Conservation (phyloP, 2,329 filamentous ascomycete genomes). For the Colletotrichum musae region DNA sequence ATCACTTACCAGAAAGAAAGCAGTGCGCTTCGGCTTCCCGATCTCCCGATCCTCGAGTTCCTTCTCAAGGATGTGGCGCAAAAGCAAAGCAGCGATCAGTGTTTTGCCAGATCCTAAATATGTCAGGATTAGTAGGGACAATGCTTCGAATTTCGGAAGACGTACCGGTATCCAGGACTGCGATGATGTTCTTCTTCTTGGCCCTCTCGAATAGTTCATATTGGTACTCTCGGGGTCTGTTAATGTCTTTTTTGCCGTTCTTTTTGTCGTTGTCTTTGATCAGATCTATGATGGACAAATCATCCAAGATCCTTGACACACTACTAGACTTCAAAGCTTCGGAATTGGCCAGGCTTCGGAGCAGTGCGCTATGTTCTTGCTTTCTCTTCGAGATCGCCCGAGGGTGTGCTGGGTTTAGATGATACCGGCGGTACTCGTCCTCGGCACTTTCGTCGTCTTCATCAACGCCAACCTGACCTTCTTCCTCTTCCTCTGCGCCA, state of each 20-base stretch:
- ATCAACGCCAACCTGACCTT: neutral
- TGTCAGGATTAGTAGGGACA: conserved; percentile 39
- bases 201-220: conserved; percentile 91
- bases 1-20: conserved; percentile 83
- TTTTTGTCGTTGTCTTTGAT: conserved; percentile 45
- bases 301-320: conserved; percentile 46
- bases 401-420: conserved; percentile 49
- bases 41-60: conserved; percentile 79
- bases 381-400: conserved; percentile 62
- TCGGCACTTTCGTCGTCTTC: conserved; percentile 25
- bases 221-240: conserved; percentile 90
- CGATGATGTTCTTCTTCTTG: conserved; percentile 88
- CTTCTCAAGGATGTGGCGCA: conserved; percentile 81
- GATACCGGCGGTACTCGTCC: conserved; percentile 46
- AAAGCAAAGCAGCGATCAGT: conserved; percentile 89
- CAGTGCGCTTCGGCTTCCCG: conserved; percentile 74
- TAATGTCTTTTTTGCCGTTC: conserved; percentile 72
- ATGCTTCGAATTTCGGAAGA: neutral
- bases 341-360: conserved; percentile 59
- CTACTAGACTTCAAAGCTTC: conserved; percentile 52
- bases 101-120: conserved; percentile 88
- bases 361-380: conserved; percentile 64
- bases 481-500: neutral
- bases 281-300: conserved; percentile 51
- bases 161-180: conserved; percentile 89